phyloP scores from a whole-genome alignment of 2,329 filamentous ascomycete genomes.

The Pseudogymnoascus sp. region DNA sequence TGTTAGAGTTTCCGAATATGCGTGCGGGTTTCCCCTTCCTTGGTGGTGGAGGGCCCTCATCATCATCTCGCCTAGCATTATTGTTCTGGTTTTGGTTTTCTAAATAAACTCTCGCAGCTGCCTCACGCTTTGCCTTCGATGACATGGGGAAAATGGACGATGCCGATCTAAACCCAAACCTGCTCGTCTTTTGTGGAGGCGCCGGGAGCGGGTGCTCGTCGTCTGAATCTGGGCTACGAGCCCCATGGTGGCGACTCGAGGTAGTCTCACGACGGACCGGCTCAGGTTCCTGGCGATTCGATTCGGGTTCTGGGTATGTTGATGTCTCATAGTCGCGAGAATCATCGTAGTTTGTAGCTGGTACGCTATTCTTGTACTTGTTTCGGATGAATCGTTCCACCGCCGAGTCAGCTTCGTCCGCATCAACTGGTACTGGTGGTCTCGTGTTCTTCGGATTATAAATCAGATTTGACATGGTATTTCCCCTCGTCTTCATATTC shows the following conservation, averaged over 20 bases:
- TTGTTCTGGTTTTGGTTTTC: conserved; percentile 27
- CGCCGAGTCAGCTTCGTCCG: conserved; percentile 83
- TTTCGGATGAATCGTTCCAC: conserved; percentile 94
- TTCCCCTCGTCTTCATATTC: conserved; percentile 93
- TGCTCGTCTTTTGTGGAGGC: conserved; percentile 51
- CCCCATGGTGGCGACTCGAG: conserved; percentile 42
- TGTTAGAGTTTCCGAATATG: conserved; percentile 62
- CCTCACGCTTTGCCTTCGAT: conserved; percentile 37
- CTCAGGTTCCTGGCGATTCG: conserved; percentile 28
- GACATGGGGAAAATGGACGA: conserved; percentile 44
- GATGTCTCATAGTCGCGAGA: conserved; percentile 23
- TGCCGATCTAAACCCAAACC: conserved; percentile 58
- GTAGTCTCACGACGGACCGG: background rate
- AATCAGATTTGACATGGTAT: conserved; percentile 73
- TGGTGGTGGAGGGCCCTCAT: conserved; percentile 21
- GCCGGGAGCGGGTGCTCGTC: conserved; percentile 49
- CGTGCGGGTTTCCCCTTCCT: conserved; percentile 50
- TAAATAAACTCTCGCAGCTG: conserved; percentile 20
- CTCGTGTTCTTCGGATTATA: conserved; percentile 83
- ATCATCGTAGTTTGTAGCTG: conserved; percentile 29
- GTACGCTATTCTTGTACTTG: conserved; percentile 66
- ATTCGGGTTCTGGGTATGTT: conserved; percentile 9
- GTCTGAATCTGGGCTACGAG: conserved; percentile 43
- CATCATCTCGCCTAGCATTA: conserved; percentile 26
- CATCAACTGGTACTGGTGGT: conserved; percentile 78